Conservation (phyloP, 1,284 basidiomycete genomes). For the Boletus holoroseus region DNA sequence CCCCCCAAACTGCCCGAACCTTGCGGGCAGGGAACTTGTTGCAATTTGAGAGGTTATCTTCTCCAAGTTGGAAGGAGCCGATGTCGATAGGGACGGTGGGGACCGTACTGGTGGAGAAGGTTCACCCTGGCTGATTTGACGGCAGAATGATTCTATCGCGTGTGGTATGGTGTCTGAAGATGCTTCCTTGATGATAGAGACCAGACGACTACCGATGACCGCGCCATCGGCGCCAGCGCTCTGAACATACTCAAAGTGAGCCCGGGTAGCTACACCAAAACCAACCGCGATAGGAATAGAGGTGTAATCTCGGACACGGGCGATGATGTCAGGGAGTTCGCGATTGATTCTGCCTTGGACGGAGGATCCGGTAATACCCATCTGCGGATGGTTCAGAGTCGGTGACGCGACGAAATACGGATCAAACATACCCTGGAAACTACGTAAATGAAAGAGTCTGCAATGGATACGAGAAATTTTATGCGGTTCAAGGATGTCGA, state of each 20-base stretch:
- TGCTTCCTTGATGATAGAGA: constrained; percentile 72
- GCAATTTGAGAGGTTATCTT: constrained; percentile 11
- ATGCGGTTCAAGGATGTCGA: constrained; percentile 86
- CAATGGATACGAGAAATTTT: constrained; percentile 86
- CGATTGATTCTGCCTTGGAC: constrained; percentile 66
- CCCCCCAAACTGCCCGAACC: constrained; percentile 95
- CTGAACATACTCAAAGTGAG: constrained; percentile 84
- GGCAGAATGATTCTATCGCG: constrained; percentile 73
- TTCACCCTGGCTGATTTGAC: constrained; percentile 61
- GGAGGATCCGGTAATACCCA: constrained; percentile 96
- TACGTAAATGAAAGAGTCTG: constrained; percentile 97
- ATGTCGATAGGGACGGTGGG: constrained; percentile 43
- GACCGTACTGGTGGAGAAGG: constrained; percentile 37
- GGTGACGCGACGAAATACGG: neutral
- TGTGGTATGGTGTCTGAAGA: constrained; percentile 47
- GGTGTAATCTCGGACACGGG: constrained; percentile 26
- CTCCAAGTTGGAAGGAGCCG: constrained; percentile 14
- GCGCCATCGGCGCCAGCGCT: constrained; percentile 91
- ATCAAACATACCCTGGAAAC: constrained; percentile 42
- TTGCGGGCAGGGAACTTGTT: constrained; percentile 54
- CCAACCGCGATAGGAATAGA: constrained; percentile 82
- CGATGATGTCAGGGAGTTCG: constrained; percentile 66
- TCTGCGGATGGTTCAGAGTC: constrained; percentile 45
- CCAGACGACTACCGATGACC: constrained; percentile 87
- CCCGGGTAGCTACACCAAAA: constrained; percentile 91